Base-by-base conservation (phyloP, 148 eudicot genomes). In the Chenopodium album region DNA sequence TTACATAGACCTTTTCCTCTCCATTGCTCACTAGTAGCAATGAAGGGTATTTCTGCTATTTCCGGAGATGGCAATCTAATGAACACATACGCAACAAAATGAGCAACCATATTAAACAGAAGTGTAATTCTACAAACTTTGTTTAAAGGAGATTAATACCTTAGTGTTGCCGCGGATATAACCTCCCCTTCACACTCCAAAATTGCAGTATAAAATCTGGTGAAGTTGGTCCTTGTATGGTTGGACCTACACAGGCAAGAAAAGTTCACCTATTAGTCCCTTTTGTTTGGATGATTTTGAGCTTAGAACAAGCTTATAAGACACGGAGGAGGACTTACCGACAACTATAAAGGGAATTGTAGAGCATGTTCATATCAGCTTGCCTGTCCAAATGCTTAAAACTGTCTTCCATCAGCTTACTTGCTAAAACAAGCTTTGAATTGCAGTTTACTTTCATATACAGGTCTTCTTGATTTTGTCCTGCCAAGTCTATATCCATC, bases 1-100 rank as follows among this genome's bases (percentile, higher is more conserved):
- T 44, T 28, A 62, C 92, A 89, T 85, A 88, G 78, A 22, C 92
- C 92, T 32, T 34, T 76, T 12, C 82, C 20, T 70, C 88, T 78
- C 64, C 78, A 78, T 1, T 2, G 41, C 26, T 87, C 83, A n/a
- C 60, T 31, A 7, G 94, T 92, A 12, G 90, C 90, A 14, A 88
- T 84, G 78, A 88, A 89, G 23, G 91, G 91, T 83, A 91, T 89
- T 73, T 92, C 96, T 14, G 92, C 89, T 41, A 91, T 62, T 6
- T 75, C 73, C 26, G 84, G 82, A 62, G 90, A 88, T 47, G 89
- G 91, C 52, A 86, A 79, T 88, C 92, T 92, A 71, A 34, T 76
- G 50, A 78, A 52, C 29, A 62, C 46, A 17, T 12, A 71, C 46
- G 12, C 16, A 71, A 56, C 50, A 66, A 20, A 7, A 31, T 29